A percentile compares a stretch with the other conserved stretches of the same genome.
Conservation (phyloP, 2,329 filamentous ascomycete species). For the Fusarium sp. region DNA sequence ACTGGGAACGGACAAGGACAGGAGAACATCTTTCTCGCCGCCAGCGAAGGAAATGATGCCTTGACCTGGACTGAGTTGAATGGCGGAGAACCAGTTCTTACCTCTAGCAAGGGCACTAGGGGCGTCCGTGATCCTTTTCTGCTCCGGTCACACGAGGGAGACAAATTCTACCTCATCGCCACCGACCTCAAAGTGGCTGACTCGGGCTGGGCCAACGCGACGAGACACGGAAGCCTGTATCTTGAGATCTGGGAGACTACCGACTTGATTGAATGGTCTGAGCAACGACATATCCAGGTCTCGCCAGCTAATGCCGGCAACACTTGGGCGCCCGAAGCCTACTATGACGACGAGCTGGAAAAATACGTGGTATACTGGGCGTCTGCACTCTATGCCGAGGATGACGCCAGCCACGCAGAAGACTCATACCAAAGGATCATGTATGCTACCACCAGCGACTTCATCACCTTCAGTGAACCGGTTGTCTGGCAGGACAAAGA, state of each 20-base stretch:
- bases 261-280: constrained; percentile 66
- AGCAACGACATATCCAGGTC: constrained; percentile 65
- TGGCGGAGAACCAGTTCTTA: constrained; percentile 7
- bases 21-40: constrained; percentile 19
- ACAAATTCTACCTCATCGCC: constrained; percentile 19
- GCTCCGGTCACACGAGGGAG: constrained; percentile 5
- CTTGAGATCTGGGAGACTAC: constrained; percentile 68
- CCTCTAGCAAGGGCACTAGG: background rate
- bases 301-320: constrained; percentile 66
- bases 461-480: constrained; percentile 10
- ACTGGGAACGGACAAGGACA: background rate
- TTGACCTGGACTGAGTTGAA: constrained; percentile 12
- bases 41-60: constrained; percentile 9
- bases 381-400: constrained; percentile 57
- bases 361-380: constrained; percentile 65
- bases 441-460: constrained; percentile 4
- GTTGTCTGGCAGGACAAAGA: constrained; percentile 11
- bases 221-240: constrained; percentile 9
- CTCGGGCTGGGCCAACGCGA: background rate
- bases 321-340: constrained; percentile 69
- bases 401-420: constrained; percentile 9
- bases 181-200: constrained; percentile 21
- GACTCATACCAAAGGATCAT: background rate
- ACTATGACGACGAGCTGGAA: constrained; percentile 61
- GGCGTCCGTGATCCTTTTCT: constrained; percentile 23